Base-by-base conservation (phyloP, 768 basidiomycete genomes). In the Favolaschia claudopus region DNA sequence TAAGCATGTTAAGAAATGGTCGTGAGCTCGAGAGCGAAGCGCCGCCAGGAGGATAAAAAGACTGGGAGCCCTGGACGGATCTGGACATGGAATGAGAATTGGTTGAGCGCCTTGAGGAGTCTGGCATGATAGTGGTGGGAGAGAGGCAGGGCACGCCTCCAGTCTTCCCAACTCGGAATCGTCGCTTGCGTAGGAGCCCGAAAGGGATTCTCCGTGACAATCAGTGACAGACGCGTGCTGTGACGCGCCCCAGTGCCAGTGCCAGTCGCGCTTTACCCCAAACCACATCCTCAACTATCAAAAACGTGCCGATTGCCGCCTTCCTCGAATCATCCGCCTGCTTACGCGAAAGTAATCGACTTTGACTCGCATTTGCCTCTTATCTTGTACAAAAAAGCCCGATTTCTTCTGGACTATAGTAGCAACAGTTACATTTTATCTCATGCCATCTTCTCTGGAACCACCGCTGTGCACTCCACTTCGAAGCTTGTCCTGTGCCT, bases 1-100 rank as follows among this genome's bases (percentile, higher is more conserved):
- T 94, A 32, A 95, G 78, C 83, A 91, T 86, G 73, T 85, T 87
- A 66, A 93, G 86, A 68, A 94, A 92, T 1, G 91, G 89, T 29
- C 88, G 85, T 31, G 91, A 92, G 68, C 76, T 82, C 28, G 88
- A 85, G n/a, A 77, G 76, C 20, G 74, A 74, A 43, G 69, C 52
- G n/a, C 47, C 42, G 13, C 55, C 74, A 52, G 76, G 71, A 38
- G 69, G 63, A 43, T 69, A 67, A 42, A 77, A 62, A 19, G 78
- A 79, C 55, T 74, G 75, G 24, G 74, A 74, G 13, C 67, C 70
- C 49, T 79, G 76, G 34, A 73, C 67, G 15, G 74, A 72, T 56
- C 71, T 73, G 28, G 77, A 76, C 20, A 68, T 69, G 34, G 78
- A 72, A 40, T 70, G 54, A 27, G 58, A 67, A 37, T 70, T 68